Conservation (phyloP, 2,329 filamentous ascomycete genomes). For the Emergomyces africanus region DNA sequence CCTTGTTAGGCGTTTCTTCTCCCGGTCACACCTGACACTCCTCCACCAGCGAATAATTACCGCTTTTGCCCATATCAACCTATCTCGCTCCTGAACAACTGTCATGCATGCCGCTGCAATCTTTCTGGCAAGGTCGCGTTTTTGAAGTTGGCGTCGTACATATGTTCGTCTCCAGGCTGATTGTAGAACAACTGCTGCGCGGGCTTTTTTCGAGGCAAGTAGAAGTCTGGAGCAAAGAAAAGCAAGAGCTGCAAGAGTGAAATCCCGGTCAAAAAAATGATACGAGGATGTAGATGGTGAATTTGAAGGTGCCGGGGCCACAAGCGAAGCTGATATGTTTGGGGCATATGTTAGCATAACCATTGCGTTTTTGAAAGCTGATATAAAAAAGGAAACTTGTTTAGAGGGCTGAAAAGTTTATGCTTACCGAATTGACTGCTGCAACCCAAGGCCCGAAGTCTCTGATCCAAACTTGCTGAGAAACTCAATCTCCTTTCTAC, state of each 20-base stretch:
- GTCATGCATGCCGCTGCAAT: slow-evolving; percentile 30
- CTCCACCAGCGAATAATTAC: slow-evolving; percentile 26
- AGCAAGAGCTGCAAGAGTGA: slow-evolving; percentile 43
- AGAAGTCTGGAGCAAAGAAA: slow-evolving; percentile 49
- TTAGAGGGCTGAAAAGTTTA: too few relatives aligned
- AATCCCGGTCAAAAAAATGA: slow-evolving; percentile 41
- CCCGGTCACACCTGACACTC: slow-evolving; percentile 11
- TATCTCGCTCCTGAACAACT: slow-evolving; percentile 34
- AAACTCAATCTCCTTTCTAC: neutral
- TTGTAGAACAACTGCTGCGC: slow-evolving; percentile 43
- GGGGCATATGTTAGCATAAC: slow-evolving; percentile 7
- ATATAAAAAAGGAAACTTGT: neutral
- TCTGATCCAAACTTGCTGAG: slow-evolving; percentile 16
- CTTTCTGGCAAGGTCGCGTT: slow-evolving; percentile 14
- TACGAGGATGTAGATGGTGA: slow-evolving; percentile 6
- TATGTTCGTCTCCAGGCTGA: slow-evolving; percentile 33
- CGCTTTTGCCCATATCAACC: slow-evolving; percentile 27
- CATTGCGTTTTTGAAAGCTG: neutral
- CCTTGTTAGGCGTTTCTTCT: neutral
- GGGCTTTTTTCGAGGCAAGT: slow-evolving; percentile 35
- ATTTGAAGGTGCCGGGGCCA: slow-evolving; percentile 18
- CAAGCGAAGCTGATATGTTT: slow-evolving; percentile 31
- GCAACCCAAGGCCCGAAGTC: slow-evolving; percentile 29
- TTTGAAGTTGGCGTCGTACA: slow-evolving; percentile 10
- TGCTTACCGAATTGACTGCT: slow-evolving; percentile 30